Evolutionary conservation across 2,329 filamentous ascomycete species (phyloP).

Genomic region (Leptographium lundbergii): DNA sequence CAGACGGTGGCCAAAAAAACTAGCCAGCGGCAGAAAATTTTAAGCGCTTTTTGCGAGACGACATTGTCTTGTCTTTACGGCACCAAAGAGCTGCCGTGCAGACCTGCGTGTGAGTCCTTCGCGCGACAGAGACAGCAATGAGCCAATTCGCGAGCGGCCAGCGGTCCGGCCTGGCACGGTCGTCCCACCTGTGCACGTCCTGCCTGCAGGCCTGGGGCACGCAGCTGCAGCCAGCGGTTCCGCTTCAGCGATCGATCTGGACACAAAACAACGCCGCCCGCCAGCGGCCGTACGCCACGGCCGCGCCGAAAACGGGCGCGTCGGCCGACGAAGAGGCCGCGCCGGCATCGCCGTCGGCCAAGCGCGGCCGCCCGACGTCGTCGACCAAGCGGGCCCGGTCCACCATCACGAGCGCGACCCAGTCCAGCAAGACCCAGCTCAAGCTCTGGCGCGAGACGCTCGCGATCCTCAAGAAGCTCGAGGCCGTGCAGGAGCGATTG

Average conservation of each 20-base stretch:
- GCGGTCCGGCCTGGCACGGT: conserved; percentile 16
- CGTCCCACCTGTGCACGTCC: conserved; percentile 17
- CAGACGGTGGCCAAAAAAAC: not conserved
- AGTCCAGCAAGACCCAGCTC: conserved; percentile 6
- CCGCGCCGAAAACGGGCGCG: not conserved
- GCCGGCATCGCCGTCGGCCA: not conserved
- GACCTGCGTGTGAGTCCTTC: not conserved
- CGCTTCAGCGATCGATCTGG: not conserved
- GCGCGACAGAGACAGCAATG: conserved; percentile 14
- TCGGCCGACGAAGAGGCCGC: not conserved
- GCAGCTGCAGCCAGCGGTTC: not conserved
- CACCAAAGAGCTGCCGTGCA: not conserved
- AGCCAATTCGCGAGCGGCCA: conserved; percentile 18
- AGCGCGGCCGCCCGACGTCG: not conserved
- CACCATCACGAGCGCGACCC: not conserved
- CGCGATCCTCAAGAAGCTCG: conserved; percentile 14
- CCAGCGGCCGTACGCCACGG: not conserved
- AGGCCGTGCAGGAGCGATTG: conserved; percentile 8
- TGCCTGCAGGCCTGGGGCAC: conserved; percentile 9
- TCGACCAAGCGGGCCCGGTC: not conserved
- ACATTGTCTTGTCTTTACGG: not conserved
- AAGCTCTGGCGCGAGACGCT: conserved; percentile 17
- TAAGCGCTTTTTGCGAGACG: not conserved
- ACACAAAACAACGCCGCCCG: not conserved
- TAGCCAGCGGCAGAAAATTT: not conserved